Percentiles rank a stretch among this genome's conserved stretches.
phyloP scores from a whole-genome alignment of 2,329 filamentous ascomycete genomes.

The Fusarium caatingaense region DNA sequence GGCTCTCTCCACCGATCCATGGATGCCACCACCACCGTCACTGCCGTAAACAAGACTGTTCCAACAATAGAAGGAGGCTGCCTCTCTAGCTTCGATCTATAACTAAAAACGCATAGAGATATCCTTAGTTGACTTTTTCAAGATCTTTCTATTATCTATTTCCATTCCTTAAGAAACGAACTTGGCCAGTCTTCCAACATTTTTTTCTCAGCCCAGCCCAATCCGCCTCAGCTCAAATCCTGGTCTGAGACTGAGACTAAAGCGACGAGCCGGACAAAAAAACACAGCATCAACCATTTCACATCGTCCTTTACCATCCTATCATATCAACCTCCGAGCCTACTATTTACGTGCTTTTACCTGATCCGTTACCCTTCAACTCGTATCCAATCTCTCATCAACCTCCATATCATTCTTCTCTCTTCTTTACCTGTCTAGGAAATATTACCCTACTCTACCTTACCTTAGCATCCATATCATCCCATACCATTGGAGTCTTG shows the following conservation, averaged over 20 bases:
- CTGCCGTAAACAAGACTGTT: conserved; percentile 34
- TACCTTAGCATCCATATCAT: not conserved
- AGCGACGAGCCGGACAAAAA: conserved; percentile 17
- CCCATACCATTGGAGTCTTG: not conserved
- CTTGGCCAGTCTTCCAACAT: not conserved
- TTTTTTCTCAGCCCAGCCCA: conserved; percentile 23
- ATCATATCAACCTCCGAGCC: conserved; percentile 14
- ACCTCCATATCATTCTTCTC: conserved; percentile 6
- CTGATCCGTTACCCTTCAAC: conserved; percentile 25
- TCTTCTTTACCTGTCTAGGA: conserved; percentile 17
- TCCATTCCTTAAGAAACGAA: not conserved
- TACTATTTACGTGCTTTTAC: conserved; percentile 22
- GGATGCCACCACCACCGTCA: conserved; percentile 36
- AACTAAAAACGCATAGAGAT: conserved; percentile 13
- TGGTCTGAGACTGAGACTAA: conserved; percentile 19
- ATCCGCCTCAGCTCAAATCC: conserved; percentile 28
- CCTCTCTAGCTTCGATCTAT: conserved; percentile 33
- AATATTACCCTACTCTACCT: not conserved
- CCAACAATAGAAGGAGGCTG: conserved; percentile 40
- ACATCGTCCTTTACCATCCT: conserved; percentile 20
- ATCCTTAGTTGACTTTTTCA: not conserved
- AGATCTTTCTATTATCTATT: not conserved
- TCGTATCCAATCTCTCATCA: conserved; percentile 45
- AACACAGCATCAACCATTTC: conserved; percentile 21
- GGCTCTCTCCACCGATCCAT: conserved; percentile 9